Evolutionary conservation across 202 grass and related monocot genomes (phyloP).

Genomic region (Eragrostis tef): DNA sequence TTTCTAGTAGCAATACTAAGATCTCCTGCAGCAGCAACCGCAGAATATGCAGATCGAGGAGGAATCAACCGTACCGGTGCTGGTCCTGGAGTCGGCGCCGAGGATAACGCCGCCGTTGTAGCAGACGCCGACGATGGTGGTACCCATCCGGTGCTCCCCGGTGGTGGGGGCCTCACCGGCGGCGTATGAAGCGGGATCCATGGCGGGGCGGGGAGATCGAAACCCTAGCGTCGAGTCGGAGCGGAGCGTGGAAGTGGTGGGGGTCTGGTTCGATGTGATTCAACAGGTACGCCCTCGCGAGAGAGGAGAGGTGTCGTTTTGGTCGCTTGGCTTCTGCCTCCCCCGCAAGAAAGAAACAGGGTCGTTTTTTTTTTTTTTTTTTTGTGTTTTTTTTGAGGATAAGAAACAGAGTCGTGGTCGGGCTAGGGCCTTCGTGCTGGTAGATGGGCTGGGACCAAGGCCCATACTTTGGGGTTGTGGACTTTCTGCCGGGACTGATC

Average conservation of each 20-base stretch:
- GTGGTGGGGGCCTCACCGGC: slow-evolving; percentile 55
- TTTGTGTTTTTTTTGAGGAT: too few relatives aligned
- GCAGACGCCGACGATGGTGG: slow-evolving; percentile 86
- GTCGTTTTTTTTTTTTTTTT: too few relatives aligned
- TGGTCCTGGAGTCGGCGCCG: slow-evolving; percentile 87
- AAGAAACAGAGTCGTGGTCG: slow-evolving; percentile 16
- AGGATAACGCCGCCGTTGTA: slow-evolving; percentile 79
- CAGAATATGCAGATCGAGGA: not conserved
- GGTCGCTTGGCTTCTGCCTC: slow-evolving; percentile 26
- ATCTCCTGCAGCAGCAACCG: not conserved
- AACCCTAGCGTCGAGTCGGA: slow-evolving; percentile 12
- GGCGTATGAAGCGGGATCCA: slow-evolving; percentile 42
- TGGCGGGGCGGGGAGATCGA: slow-evolving; percentile 35
- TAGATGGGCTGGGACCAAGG: not conserved
- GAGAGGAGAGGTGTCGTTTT: not conserved
- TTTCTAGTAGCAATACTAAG: not conserved
- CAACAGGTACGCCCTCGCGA: not conserved
- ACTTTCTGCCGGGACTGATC: too few relatives aligned
- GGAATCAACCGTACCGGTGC: slow-evolving; percentile 52
- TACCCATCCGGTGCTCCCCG: slow-evolving; percentile 70
- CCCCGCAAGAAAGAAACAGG: slow-evolving; percentile 46
- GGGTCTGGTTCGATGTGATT: not conserved
- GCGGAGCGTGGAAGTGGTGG: slow-evolving; percentile 9
- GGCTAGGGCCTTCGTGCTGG: not conserved
- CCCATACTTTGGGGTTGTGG: not conserved